These are phyloP conservation scores for Nymphaea thermarum DNA, from an alignment of 164 flowering plant species.

Conservation along the genomic window DNA sequence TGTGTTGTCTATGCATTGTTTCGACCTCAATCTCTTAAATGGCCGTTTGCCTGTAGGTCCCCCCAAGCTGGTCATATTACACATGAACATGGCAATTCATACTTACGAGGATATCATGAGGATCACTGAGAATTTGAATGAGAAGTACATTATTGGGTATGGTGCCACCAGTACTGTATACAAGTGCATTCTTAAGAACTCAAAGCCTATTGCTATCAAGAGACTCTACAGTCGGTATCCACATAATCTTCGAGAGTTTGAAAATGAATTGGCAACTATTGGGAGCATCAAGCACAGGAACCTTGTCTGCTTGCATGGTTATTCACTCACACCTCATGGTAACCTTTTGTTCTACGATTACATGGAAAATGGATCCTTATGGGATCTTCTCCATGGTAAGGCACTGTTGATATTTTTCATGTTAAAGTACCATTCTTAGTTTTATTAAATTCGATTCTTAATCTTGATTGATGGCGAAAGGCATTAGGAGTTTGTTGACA, in stretches of 20 bases:
- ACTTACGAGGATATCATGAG: conserved; percentile 87
- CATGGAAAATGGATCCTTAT: conserved; percentile 92
- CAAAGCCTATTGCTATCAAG: conserved; percentile 85
- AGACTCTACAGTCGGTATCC: conserved; percentile 54
- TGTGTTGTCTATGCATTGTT: not conserved
- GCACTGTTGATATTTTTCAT: not conserved
- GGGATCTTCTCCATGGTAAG: conserved; percentile 95
- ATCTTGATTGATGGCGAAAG: not conserved
- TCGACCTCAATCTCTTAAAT: not conserved
- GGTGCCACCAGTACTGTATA: conserved; percentile 96
- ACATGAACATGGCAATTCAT: conserved; percentile 88
- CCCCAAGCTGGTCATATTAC: conserved; percentile 73
- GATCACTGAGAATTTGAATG: conserved; percentile 72
- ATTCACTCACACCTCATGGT: conserved; percentile 59
- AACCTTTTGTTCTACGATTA: conserved; percentile 89
- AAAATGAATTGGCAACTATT: conserved; percentile 79
- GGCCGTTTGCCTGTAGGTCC: conserved; percentile 30
- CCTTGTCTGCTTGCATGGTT: conserved; percentile 84
- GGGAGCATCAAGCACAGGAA: conserved; percentile 89
- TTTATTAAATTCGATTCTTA: not conserved
- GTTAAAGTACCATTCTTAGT: not conserved
- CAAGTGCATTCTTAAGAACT: conserved; percentile 70
- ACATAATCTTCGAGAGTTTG: conserved; percentile 60
- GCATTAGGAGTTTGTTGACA: not conserved
- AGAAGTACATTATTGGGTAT: conserved; percentile 77